Evolutionary conservation across 2,329 filamentous ascomycete species (phyloP), one percentile per base, ranked within the genome.

Genomic region (Trichophyton mentagrophytes): DNA sequence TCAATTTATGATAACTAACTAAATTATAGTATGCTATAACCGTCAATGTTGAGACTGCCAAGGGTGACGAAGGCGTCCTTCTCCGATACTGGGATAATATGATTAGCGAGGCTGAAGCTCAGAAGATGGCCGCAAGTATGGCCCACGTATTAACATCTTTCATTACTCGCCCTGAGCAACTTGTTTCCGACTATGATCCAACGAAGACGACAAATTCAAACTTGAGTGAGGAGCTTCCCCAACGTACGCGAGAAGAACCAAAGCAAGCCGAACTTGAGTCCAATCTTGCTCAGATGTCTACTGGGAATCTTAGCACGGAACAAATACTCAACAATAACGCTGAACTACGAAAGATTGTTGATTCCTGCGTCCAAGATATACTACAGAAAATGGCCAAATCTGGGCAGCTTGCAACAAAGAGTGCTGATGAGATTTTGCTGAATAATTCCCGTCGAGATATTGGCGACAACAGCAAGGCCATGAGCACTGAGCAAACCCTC

Each of bases 51-150:
- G 72, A 73, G 40, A 75, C 73, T 11, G 69, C 69, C 3, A 69
- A 69, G 17, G 69, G 68, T 3, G 64, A 67, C 17, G 70, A 75
- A 61, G 72, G 71, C 0, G 68, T 76, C 27, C 61, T 74, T 53
- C 65, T 76, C 42, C 69, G 72, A 60, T 76, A 75, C 65, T 75
- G 73, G 73, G 69, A 68, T 42, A 68, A 76, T 63, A 62, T 67
- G 62, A 62, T 76, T 61, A 73, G 72, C 61, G 68, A 74, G 63
- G 58, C 64, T 1, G 67, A 73, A 60, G 73, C 69, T 0, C 66
- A 72, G 11, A 58, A 60, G 5, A 62, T 75, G 7, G 67, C 70
- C 11, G 63, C 68, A 27, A 64, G 67, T 2, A 69, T 75, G 57
- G 69, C 70, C 7, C 66, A 66, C 30, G 67, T 73, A 1, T 70